Base-by-base conservation (phyloP, 257 asterid genomes). In the Penstemon eatonii region DNA sequence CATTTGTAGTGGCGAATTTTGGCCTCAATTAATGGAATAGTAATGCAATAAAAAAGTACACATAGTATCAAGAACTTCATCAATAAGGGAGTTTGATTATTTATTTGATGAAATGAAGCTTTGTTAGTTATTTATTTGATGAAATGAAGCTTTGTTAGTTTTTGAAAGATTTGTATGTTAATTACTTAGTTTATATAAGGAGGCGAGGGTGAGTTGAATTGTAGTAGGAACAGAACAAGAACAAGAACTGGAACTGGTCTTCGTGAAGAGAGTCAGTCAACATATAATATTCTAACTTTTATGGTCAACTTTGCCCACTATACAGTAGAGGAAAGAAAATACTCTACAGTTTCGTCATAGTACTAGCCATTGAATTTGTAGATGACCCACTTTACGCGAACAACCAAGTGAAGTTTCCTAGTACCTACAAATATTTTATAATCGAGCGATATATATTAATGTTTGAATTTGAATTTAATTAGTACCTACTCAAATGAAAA, bases 1-100 rank as follows among this genome's bases (percentile, higher is more conserved):
- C 96, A 93, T 81, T 77, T 84, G 72, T 82, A 81, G 69, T 75
- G 81, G 49, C 94, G 69, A 19, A 85, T 65, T 79, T 75, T 82
- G 6, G 86, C 92, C 68, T 82, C 89, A 3, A 60, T 86, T 9
- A 59, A 46, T 5, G 73, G 63, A 39, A 71, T 8, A 5, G 38
- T 0, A 6, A 19, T 7, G 13, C 65, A 74, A 13, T 33, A 59
- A 4, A 36, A 57, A 3, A 82, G 1, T 37, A 60, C 58, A 12
- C 44, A 71, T 0, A 67, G 43, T 42, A 42, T 55, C 11, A 65
- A 49, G 13, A 67, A 64, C 25, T 33, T 76, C 7, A 51, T 58
- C 62, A 56, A 7, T 8, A 56, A 43, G 19, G 12, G 8, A 41
- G 8, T 5, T 41, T 11, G 6, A 39, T 12, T 5, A 4, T 42